These are phyloP conservation scores for Microcyclospora tardicrescens DNA, from an alignment of 2,329 filamentous ascomycete genomes.

Conservation along the genomic window DNA sequence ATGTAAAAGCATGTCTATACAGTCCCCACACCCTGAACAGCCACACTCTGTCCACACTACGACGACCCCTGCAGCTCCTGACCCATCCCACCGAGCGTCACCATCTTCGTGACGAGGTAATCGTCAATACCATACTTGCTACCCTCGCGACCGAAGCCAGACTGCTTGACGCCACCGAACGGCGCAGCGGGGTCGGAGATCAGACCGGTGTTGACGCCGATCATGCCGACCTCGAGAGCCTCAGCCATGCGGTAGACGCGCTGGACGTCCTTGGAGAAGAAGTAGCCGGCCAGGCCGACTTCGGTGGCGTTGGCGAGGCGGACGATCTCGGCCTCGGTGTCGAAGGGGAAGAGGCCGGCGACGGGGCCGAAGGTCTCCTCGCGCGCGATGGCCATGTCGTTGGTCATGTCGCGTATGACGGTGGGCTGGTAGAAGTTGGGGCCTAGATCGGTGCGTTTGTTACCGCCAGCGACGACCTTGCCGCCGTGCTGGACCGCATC, in stretches of 20 bases:
- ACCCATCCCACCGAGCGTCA: slow-evolving; percentile 48
- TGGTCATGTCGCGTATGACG: slow-evolving; percentile 73
- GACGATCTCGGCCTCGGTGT: slow-evolving; percentile 80
- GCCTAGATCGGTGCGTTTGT: slow-evolving; percentile 60
- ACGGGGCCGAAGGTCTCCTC: slow-evolving; percentile 97
- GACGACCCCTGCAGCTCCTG: slow-evolving; percentile 36
- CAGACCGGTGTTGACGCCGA: slow-evolving; percentile 47
- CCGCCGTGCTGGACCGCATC: slow-evolving; percentile 70
- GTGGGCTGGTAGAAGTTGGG: slow-evolving; percentile 83
- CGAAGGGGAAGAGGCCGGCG: slow-evolving; percentile 77
- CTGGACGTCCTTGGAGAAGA: slow-evolving; percentile 58
- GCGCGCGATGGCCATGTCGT: slow-evolving; percentile 67
- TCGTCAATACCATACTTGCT: slow-evolving; percentile 38
- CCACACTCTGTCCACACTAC: neutral
- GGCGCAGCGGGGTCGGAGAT: slow-evolving; percentile 35
- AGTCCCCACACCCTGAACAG: too few species aligned
- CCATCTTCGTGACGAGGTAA: slow-evolving; percentile 35
- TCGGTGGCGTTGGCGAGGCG: slow-evolving; percentile 66
- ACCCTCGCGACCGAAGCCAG: slow-evolving; percentile 40
- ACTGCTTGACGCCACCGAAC: slow-evolving; percentile 38
- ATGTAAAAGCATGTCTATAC: too few species aligned
- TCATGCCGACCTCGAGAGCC: slow-evolving; percentile 71
- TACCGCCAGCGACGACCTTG: slow-evolving; percentile 61
- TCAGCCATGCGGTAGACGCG: slow-evolving; percentile 49
- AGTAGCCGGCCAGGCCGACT: slow-evolving; percentile 87